Conservation (phyloP, 176 grass and related monocot genomes). For the Thinopyrum elongatum region DNA sequence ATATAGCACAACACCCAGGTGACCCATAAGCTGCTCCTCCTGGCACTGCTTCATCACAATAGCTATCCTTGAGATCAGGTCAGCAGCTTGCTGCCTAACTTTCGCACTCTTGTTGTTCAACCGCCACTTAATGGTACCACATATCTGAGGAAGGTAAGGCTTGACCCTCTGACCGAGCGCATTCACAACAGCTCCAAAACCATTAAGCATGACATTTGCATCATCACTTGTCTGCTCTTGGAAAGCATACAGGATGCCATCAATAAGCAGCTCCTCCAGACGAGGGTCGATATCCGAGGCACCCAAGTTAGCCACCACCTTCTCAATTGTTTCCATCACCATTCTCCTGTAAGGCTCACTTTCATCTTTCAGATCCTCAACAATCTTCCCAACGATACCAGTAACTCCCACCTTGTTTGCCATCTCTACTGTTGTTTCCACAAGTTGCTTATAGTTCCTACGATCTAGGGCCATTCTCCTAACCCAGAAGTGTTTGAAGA, state of each 20-base stretch:
- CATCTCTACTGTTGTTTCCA: conserved; percentile 96
- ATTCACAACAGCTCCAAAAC: conserved; percentile 97
- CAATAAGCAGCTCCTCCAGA: conserved; percentile 92
- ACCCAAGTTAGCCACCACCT: conserved; percentile 95
- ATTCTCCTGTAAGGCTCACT: conserved; percentile 96
- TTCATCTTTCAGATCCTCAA: conserved; percentile 97
- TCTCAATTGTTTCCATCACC: conserved; percentile 99
- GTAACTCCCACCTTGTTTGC: conserved; percentile 95
- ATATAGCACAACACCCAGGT: conserved; percentile 91
- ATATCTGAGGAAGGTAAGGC: conserved; percentile 94
- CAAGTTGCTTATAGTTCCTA: conserved; percentile 97
- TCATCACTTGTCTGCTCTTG: conserved; percentile 99
- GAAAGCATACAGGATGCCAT: conserved; percentile 97
- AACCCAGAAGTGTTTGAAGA: conserved; percentile 92
- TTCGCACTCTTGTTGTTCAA: conserved; percentile 98
- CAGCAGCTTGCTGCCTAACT: conserved; percentile 96
- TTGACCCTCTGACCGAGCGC: conserved; percentile 87
- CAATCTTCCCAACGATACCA: conserved; percentile 87
- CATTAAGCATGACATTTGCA: conserved; percentile 99
- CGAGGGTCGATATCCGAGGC: conserved; percentile 91
- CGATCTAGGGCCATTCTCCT: conserved; percentile 96
- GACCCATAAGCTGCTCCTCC: conserved; percentile 97
- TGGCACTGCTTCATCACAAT: conserved; percentile 99
- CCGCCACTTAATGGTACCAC: conserved; percentile 99
- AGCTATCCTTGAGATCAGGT: conserved; percentile 91